Evolutionary conservation across 2,329 filamentous ascomycete species (phyloP), one percentile per base, ranked within the genome.

Genomic region (Aspergillus novofumigatus): DNA sequence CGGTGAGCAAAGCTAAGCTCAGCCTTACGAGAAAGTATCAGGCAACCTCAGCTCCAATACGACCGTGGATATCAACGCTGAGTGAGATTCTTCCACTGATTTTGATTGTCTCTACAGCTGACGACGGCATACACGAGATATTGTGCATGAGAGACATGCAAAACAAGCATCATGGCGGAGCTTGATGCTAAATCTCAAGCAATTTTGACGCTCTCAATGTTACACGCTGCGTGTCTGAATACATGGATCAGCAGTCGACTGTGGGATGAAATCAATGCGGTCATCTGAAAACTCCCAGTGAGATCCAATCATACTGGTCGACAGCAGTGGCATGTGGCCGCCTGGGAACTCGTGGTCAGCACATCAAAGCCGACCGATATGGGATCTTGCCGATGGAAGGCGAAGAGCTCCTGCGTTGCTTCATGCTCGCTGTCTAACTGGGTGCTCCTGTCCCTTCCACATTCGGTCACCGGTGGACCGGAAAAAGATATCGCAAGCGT

Each of bases 401-500:
- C 32, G 14, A 38, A 38, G 5, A 14, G 14, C 32, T 38, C 2
- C 32, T 14, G 14, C 6, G 6, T 38, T 38, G 32, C 32, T 38
- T 38, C 32, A 38, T 45, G 42, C 42, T 20, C 3, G 20, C 10
- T 21, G 20, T 45, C 42, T 11, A 44, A 11, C n/a, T 21, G 17
- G n/a, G n/a, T 44, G 38, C 45, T 26, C 41, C 49, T 42, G 41
- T 55, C 21, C 26, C 56, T 38, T 38, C 51, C 29, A 48, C 20
- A 45, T 54, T 51, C 49, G 51, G 57, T 59, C 59, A 61, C 59
- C 59, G 57, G 57, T n/a, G 47, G 32, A 52, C 54, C 52, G 23
- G 51, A 57, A 54, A 52, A 53, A 52, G 51, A 55, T 59, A 49
- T 47, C 23, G 20, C 44, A 47, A 25, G 21, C 44, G 23, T 25